These are phyloP conservation scores for Sabuloglossum arenarium DNA, from an alignment of 495 filamentous ascomycete genomes.

Conservation along the genomic window DNA sequence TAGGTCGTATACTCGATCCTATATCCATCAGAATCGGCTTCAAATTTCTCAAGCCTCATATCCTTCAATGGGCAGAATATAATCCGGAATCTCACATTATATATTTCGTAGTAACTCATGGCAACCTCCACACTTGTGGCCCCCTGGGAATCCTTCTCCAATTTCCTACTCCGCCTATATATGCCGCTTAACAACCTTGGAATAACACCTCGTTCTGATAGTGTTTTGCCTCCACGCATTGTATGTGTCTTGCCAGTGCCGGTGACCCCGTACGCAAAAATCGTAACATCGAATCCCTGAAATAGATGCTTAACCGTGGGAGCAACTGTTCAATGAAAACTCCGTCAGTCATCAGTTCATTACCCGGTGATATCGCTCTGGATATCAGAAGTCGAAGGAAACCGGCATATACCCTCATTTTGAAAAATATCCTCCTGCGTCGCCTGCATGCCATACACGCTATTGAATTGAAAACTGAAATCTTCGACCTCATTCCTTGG, in stretches of 20 bases:
- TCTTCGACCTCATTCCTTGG: slow-evolving; percentile 81
- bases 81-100: slow-evolving; percentile 31
- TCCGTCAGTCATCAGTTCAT: slow-evolving; percentile 22
- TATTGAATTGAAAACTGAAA: slow-evolving; percentile 88
- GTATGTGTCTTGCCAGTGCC: slow-evolving; percentile 96
- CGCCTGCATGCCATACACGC: slow-evolving; percentile 62
- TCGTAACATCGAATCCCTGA: slow-evolving; percentile 77
- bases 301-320: slow-evolving; percentile 80
- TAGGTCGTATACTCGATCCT: slow-evolving; percentile 51
- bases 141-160: slow-evolving; percentile 63
- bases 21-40: not conserved
- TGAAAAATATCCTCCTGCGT: slow-evolving; percentile 77
- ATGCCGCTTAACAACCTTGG: slow-evolving; percentile 73
- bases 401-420: slow-evolving; percentile 42
- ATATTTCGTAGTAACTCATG: slow-evolving; percentile 95
- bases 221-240: slow-evolving; percentile 82
- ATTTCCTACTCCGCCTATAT: slow-evolving; percentile 67
- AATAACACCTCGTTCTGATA: slow-evolving; percentile 81
- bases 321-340: slow-evolving; percentile 24
- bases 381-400: not conserved
- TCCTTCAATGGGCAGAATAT: not conserved
- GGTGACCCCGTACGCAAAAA: slow-evolving; percentile 92
- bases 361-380: not conserved
- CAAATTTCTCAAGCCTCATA: not conserved
- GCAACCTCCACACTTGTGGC: slow-evolving; percentile 53